A percentile compares a stretch with the other conserved stretches of the same genome.
Conservation (phyloP, 2,329 filamentous ascomycete species). For the Tolypocladium inflatum region DNA sequence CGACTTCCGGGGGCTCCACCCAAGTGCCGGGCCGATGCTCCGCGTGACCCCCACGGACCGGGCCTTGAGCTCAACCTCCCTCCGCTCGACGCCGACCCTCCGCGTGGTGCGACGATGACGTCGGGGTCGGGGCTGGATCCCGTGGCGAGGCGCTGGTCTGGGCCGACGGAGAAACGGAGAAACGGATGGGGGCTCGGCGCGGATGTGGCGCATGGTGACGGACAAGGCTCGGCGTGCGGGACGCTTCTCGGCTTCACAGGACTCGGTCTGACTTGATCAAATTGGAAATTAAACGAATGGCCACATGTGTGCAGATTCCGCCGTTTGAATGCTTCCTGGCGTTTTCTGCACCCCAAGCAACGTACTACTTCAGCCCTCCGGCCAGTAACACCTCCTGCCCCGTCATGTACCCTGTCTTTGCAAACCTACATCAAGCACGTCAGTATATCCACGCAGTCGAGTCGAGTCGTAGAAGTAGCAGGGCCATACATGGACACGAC, state of each 20-base stretch:
- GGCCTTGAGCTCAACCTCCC: neutral
- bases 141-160: neutral
- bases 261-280: neutral
- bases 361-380: conserved; percentile 12
- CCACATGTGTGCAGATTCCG: neutral
- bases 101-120: neutral
- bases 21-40: neutral
- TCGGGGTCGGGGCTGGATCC: neutral
- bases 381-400: conserved; percentile 17
- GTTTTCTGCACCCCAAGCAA: neutral
- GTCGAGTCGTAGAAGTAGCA: no score
- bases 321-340: neutral
- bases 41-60: neutral
- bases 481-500: conserved; percentile 20
- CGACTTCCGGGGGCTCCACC: neutral
- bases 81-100: neutral
- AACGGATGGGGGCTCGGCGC: neutral
- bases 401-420: conserved; percentile 18
- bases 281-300: neutral
- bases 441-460: neutral
- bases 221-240: no score
- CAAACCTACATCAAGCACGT: conserved; percentile 11
- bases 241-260: neutral
- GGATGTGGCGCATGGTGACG: no score
- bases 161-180: neutral